Base-by-base conservation (phyloP, 208 protist genomes). In the Leptomonas seymouri region DNA sequence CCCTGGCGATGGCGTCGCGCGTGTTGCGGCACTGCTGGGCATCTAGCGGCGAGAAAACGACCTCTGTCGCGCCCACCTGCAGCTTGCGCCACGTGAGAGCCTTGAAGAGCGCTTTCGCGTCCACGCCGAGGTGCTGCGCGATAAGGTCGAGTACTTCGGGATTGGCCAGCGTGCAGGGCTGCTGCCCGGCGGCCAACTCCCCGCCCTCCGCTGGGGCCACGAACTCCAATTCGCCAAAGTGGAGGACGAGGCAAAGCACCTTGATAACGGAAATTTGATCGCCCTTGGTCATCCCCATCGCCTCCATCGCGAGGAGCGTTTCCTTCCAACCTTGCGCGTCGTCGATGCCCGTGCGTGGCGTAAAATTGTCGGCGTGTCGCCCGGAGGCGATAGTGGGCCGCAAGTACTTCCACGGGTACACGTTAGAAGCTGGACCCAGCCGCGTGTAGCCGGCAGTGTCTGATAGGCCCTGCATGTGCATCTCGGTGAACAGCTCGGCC, bases 141-240 rank as follows among this genome's bases (percentile, higher is more conserved):
- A 81, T 78, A 58, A 89, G 87, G 21, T 31, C 58, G 12, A 93
- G 74, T n/a, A 63, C 70, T 4, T 81, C 77, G 0, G 49, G 67
- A 49, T 88, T 67, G 2, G 63, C 34, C 14, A 77, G 25, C 34
- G 64, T 71, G 64, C 71, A 77, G 12, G 71, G 71, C 46, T 71
- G 64, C 58, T 77, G 71, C 41, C 71, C 71, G 1, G 71, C 71
- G 16, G 71, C 71, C 46, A 68, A 48, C 28, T 60, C 56, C n/a
- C 71, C 71, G 16, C 71, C 75, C 48, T 78, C 80, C 44, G 65
- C 51, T 23, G 71, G 71, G 2, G 67, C 82, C 18, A 82, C 67
- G 72, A 99, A 99, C n/a, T 71, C 58, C 46, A 98, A 71, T 75
- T 99, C 94, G n/a, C 97, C 97, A 6, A 99, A 54, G 67, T 98